Conservation (phyloP, 2,329 filamentous ascomycete genomes). For the Reticulascus tulasneorum region DNA sequence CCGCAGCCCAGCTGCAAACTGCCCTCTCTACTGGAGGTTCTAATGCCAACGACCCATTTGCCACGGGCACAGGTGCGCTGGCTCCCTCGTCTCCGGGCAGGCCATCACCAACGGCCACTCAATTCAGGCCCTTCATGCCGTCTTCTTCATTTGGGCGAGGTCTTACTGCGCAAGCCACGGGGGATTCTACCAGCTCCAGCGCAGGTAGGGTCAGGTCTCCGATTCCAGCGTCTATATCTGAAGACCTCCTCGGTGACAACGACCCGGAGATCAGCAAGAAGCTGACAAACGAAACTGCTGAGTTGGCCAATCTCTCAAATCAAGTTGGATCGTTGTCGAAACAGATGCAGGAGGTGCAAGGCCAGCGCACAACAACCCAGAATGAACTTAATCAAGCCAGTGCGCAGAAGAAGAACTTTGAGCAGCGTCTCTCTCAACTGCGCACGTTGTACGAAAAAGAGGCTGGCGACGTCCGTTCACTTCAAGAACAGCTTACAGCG, state of each 20-base stretch:
- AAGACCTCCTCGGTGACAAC: slow-evolving; percentile 87
- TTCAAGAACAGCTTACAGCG: slow-evolving; percentile 77
- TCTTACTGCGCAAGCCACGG: slow-evolving; percentile 72
- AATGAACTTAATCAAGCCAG: slow-evolving; percentile 77
- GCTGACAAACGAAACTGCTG: slow-evolving; percentile 81
- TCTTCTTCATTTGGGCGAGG: slow-evolving; percentile 89
- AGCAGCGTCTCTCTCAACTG: slow-evolving; percentile 81
- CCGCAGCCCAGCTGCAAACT: slow-evolving; percentile 54
- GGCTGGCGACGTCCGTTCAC: slow-evolving; percentile 74
- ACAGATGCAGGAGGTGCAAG: slow-evolving; percentile 91
- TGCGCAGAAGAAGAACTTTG: slow-evolving; percentile 89
- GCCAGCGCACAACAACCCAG: slow-evolving; percentile 73
- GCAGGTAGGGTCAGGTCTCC: slow-evolving; percentile 39
- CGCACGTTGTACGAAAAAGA: slow-evolving; percentile 90
- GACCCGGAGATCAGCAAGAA: slow-evolving; percentile 87
- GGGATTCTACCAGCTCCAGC: slow-evolving; percentile 48
- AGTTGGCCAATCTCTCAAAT: slow-evolving; percentile 93
- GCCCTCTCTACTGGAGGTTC: slow-evolving; percentile 73
- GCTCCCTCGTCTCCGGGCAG: slow-evolving; percentile 52
- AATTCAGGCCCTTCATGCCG: slow-evolving; percentile 88
- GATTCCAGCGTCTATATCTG: slow-evolving; percentile 46
- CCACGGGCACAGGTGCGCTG: slow-evolving; percentile 41
- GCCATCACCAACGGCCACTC: slow-evolving; percentile 41
- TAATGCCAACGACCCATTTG: slow-evolving; percentile 59
- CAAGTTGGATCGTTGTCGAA: slow-evolving; percentile 87